Evolutionary conservation across 176 grass and related monocot genomes (phyloP).

Genomic region (Avena sativa): DNA sequence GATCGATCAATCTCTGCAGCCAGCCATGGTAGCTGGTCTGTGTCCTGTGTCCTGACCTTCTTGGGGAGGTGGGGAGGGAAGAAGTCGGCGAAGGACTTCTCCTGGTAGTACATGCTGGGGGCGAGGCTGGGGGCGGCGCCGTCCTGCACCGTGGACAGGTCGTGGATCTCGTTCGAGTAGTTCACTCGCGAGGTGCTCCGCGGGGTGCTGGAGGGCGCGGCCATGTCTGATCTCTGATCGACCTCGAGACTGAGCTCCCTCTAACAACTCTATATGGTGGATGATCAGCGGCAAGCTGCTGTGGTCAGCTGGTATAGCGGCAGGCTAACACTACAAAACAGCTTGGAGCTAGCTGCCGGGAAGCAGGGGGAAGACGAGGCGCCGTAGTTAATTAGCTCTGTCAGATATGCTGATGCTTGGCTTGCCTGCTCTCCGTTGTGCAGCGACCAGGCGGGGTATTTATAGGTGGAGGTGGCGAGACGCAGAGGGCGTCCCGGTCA

Average conservation of each 20-base stretch:
- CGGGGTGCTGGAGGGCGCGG: not conserved
- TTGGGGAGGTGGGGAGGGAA: constrained; percentile 75
- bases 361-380: not conserved
- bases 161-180: constrained; percentile 94
- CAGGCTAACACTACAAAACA: not conserved
- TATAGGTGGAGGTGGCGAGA: constrained; percentile 49
- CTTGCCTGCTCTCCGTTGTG: constrained; percentile 41
- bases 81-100: constrained; percentile 64
- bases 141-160: constrained; percentile 69
- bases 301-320: not conserved
- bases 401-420: not conserved
- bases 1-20: not conserved
- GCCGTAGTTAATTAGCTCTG: not conserved
- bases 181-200: constrained; percentile 62
- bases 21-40: not conserved
- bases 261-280: not conserved
- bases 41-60: constrained; percentile 46
- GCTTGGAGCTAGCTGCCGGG: not conserved
- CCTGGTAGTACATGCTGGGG: constrained; percentile 54
- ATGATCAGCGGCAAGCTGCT: not conserved
- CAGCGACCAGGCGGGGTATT: constrained; percentile 24
- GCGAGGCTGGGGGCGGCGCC: constrained; percentile 43
- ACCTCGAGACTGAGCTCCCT: not conserved
- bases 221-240: not conserved
- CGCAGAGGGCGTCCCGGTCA: not conserved